Evolutionary conservation across 768 basidiomycete species (phyloP).

Genomic region (Hydnum rufescens): DNA sequence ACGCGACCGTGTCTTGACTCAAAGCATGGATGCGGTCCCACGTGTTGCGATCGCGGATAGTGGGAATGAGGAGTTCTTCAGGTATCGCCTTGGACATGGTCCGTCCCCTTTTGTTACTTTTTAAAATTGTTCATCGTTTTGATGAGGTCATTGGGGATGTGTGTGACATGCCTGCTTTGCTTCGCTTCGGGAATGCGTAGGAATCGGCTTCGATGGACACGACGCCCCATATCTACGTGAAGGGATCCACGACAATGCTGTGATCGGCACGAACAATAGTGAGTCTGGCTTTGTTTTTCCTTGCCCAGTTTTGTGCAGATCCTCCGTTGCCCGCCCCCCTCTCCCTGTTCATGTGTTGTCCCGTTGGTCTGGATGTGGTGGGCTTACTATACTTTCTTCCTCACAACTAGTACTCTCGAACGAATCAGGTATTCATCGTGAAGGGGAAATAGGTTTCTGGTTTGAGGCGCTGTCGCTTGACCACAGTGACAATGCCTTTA

Average conservation of each 20-base stretch:
- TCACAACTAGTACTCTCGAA: constrained; percentile 37
- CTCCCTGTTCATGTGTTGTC: too few relatives aligned
- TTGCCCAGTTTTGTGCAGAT: too few relatives aligned
- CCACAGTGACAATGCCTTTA: too few relatives aligned
- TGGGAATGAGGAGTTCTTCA: constrained; percentile 30
- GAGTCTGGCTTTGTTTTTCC: too few relatives aligned
- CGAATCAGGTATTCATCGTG: constrained; percentile 62
- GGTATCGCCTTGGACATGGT: constrained; percentile 70
- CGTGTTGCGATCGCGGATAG: constrained; percentile 25
- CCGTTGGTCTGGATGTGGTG: background rate
- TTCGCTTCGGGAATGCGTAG: constrained; percentile 23
- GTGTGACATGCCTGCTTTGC: constrained; percentile 3
- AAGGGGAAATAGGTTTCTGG: constrained; percentile 53
- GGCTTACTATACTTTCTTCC: background rate
- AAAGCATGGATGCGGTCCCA: constrained; percentile 42
- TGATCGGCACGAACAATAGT: constrained; percentile 30
- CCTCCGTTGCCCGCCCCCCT: too few relatives aligned
- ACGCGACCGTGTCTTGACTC: constrained; percentile 28
- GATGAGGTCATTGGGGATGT: background rate
- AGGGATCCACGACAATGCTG: constrained; percentile 35
- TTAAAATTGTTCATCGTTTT: too few relatives aligned
- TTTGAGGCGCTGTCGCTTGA: too few relatives aligned
- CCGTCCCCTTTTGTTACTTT: constrained; percentile 13
- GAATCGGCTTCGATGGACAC: constrained; percentile 70
- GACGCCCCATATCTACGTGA: constrained; percentile 65